Conservation (phyloP, 75 land plant species). For the Gnetum montanum region DNA sequence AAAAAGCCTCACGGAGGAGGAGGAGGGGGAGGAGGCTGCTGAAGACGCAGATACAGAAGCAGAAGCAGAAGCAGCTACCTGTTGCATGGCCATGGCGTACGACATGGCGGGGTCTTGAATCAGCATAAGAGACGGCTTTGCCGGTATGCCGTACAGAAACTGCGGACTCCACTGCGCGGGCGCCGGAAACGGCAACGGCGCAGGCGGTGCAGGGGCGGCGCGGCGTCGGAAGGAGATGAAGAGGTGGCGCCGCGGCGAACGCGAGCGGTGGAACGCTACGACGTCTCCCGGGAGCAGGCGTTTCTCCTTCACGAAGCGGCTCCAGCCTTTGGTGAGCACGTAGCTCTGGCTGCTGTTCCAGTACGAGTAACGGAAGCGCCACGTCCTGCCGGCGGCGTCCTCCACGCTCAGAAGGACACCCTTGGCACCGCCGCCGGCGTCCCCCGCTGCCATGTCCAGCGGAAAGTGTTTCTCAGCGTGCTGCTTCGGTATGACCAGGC, state of each 20-base stretch:
- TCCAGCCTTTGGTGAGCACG: conserved; percentile 77
- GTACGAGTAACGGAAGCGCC: conserved; percentile 72
- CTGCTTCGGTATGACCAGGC: conserved; percentile 24
- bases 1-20: too few species aligned
- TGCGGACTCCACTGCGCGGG: too few species aligned
- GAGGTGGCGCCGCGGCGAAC: conserved; percentile 11
- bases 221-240: conserved; percentile 15
- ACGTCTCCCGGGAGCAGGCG: conserved; percentile 42
- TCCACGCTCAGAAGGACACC: conserved; percentile 34
- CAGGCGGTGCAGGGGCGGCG: neutral
- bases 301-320: conserved; percentile 66
- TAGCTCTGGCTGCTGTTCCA: conserved; percentile 83
- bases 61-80: too few species aligned
- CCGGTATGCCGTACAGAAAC: too few species aligned
- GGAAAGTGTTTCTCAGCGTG: conserved; percentile 20
- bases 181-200: neutral
- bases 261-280: conserved; percentile 28
- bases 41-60: too few species aligned
- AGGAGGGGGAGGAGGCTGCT: too few species aligned
- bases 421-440: too few species aligned
- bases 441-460: neutral
- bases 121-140: too few species aligned
- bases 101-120: too few species aligned
- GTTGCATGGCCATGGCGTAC: too few species aligned
- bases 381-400: conserved; percentile 26